phyloP scores from a whole-genome alignment of 1,284 basidiomycete genomes.

The Moesziomyces globuligerus region DNA sequence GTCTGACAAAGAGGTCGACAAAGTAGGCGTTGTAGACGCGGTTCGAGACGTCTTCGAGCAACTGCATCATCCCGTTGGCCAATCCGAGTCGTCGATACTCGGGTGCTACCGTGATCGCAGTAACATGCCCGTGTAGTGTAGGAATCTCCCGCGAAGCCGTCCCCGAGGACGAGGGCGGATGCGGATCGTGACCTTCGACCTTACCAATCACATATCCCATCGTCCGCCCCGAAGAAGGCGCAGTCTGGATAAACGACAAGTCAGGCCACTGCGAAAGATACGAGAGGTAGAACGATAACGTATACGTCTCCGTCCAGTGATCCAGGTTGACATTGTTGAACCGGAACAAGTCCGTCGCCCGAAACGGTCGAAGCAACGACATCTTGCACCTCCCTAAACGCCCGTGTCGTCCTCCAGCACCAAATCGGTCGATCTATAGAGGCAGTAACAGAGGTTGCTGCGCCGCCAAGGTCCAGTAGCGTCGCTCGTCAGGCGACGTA shows the following conservation, averaged over 20 bases:
- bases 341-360: slow-evolving; percentile 84
- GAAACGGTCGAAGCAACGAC: slow-evolving; percentile 84
- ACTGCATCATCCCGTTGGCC: slow-evolving; percentile 81
- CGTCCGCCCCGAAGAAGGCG: slow-evolving; percentile 69
- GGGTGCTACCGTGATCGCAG: slow-evolving; percentile 88
- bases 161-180: slow-evolving; percentile 4
- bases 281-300: slow-evolving; percentile 83
- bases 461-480: no score
- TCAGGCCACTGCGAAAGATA: slow-evolving; percentile 91
- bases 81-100: slow-evolving; percentile 86
- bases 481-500: no score
- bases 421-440: no score
- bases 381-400: no score
- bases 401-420: no score
- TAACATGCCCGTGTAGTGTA: slow-evolving; percentile 74
- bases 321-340: slow-evolving; percentile 95
- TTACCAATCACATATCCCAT: slow-evolving; percentile 63
- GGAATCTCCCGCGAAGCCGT: slow-evolving; percentile 12
- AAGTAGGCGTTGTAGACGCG: slow-evolving; percentile 75
- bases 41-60: slow-evolving; percentile 83
- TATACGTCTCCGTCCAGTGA: slow-evolving; percentile 92
- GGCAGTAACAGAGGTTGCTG: no score
- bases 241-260: slow-evolving; percentile 81
- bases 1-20: slow-evolving; percentile 89
- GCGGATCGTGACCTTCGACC: slow-evolving; percentile 57